phyloP scores from a whole-genome alignment of 2,329 filamentous ascomycete species.

The Dothiorella sarmentorum region DNA sequence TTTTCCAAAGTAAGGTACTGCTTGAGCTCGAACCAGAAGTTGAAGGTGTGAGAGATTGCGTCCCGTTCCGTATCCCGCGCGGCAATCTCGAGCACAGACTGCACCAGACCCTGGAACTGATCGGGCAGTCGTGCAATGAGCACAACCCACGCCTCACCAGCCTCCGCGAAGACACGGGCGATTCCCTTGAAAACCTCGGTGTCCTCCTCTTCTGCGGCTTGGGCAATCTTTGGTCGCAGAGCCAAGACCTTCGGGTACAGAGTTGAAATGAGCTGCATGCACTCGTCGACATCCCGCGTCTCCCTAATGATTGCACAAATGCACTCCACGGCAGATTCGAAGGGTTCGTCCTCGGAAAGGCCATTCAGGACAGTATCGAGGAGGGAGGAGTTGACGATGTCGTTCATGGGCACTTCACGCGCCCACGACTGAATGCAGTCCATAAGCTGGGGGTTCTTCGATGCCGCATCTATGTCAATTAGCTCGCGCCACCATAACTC shows the following conservation, averaged over 20 bases:
- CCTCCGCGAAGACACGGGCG: slow-evolving; percentile 86
- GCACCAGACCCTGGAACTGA: slow-evolving; percentile 81
- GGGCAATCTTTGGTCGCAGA: slow-evolving; percentile 71
- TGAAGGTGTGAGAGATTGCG: slow-evolving; percentile 89
- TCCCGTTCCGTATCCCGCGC: slow-evolving; percentile 83
- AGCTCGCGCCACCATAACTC: too few relatives aligned
- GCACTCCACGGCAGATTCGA: slow-evolving; percentile 87
- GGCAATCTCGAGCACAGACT: slow-evolving; percentile 88
- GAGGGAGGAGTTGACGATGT: slow-evolving; percentile 81
- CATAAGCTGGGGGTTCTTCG: slow-evolving; percentile 83
- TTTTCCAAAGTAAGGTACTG: slow-evolving; percentile 89
- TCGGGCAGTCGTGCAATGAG: slow-evolving; percentile 79
- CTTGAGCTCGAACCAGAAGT: slow-evolving; percentile 98
- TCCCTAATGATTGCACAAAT: slow-evolving; percentile 88
- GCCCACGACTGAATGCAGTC: slow-evolving; percentile 98
- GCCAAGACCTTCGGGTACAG: slow-evolving; percentile 78
- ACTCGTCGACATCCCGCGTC: slow-evolving; percentile 91
- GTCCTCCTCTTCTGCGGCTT: slow-evolving; percentile 76
- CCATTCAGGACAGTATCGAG: slow-evolving; percentile 77
- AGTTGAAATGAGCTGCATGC: slow-evolving; percentile 72
- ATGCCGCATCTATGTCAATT: slow-evolving; percentile 61
- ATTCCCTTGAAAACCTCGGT: slow-evolving; percentile 80
- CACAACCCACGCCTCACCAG: slow-evolving; percentile 91
- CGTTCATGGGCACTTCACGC: slow-evolving; percentile 79
- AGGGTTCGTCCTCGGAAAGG: slow-evolving; percentile 70